Evolutionary conservation across 495 filamentous ascomycete genomes (phyloP), one percentile per base, ranked within the genome.

Genomic region (Cudoniella acicularis): DNA sequence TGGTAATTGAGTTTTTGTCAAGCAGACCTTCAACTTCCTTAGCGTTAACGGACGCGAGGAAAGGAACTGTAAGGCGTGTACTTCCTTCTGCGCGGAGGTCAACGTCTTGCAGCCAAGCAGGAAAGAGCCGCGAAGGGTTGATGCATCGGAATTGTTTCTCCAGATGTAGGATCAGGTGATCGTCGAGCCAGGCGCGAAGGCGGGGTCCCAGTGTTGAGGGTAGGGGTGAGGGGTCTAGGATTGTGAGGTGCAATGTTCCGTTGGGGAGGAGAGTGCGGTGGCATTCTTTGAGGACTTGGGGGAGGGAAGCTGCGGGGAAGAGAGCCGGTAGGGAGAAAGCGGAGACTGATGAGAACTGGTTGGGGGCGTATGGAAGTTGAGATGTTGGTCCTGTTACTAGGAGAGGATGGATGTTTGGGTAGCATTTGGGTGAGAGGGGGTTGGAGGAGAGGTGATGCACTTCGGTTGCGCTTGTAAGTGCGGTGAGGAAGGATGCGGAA

Each of bases 211-310:
- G 63, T 2, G 73, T 74, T 9, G 69, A 50, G 9, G 72, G 58
- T 8, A 72, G 62, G 6, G 79, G 79, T 20, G 65, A 67, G 4
- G 78, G 76, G 50, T 82, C 79, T 25, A 80, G 72, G 41, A 82
- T 56, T 3, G 69, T 73, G 18, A 80, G 52, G 48, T 78, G 72
- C n/a, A 80, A 42, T 40, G 60, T 65, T 16, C 77, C 77, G n/a
- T 25, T 21, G 22, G 43, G 43, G 50, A 61, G 9, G 50, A 42
- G 54, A 40, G 50, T 3, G 47, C 65, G 59, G 22, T 65, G 60
- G 49, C 62, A 65, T 59, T 68, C 65, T 48, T 57, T 57, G 13
- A 68, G 57, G n/a, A 68, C 46, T 0, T 48, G 11, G 3, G 62
- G 65, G 30, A 68, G 53, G 2, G 65, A 65, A 2, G 62, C 48